These are phyloP conservation scores for Puccinia hordei DNA, from an alignment of 1,284 basidiomycete species.

Conservation along the genomic window DNA sequence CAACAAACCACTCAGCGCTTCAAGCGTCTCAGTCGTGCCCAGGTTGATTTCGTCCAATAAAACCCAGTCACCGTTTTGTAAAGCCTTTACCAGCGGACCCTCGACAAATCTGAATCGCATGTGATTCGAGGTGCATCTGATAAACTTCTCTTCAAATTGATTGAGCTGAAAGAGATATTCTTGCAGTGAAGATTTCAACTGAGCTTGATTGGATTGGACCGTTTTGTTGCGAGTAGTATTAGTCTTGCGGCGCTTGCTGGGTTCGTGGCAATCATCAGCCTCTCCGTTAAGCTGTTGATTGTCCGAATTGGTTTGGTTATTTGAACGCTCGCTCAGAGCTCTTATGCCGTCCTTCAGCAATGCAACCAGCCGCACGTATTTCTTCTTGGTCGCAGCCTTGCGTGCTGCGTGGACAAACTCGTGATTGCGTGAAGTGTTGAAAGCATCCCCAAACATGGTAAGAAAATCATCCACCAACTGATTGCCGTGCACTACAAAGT, in stretches of 20 bases:
- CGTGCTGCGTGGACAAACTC: constrained; percentile 65
- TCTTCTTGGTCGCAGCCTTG: constrained; percentile 44
- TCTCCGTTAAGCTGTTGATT: not conserved
- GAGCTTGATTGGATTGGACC: not conserved
- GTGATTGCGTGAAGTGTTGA: constrained; percentile 86
- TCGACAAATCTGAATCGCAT: constrained; percentile 93
- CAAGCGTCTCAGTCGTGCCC: constrained; percentile 89
- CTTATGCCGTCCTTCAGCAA: constrained; percentile 39
- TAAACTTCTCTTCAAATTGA: constrained; percentile 82
- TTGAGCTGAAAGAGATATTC: constrained; percentile 64
- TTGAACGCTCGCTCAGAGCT: constrained; percentile 26
- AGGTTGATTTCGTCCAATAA: constrained; percentile 96
- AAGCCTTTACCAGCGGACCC: constrained; percentile 89
- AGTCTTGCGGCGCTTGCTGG: constrained; percentile 19
- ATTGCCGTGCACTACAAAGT: constrained; percentile 71
- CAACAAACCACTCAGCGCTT: constrained; percentile 83
- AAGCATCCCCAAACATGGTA: constrained; percentile 81
- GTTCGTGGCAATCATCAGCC: not conserved
- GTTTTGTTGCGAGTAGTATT: not conserved
- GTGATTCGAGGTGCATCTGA: constrained; percentile 74
- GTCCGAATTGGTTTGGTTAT: not conserved
- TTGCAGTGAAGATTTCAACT: constrained; percentile 63
- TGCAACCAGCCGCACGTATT: constrained; percentile 37
- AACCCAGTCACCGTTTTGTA: constrained; percentile 89
- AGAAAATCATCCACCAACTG: constrained; percentile 76